Percentiles rank a stretch among this genome's conserved stretches.
Evolutionary conservation across 768 basidiomycete genomes (phyloP).

Genomic region (Mycena floridula): DNA sequence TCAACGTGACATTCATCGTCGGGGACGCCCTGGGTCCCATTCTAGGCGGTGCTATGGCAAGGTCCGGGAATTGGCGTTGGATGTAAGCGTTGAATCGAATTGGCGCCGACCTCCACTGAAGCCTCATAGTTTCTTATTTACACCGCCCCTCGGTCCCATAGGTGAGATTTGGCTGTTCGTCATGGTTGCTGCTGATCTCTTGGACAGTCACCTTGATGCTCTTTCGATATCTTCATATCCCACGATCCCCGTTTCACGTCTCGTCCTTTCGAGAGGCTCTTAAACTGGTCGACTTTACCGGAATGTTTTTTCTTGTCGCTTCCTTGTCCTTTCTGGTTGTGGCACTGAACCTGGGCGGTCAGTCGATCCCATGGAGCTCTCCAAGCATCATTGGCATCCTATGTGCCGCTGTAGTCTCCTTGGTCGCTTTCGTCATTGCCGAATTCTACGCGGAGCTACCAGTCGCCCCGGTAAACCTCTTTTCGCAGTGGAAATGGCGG

Average conservation of each 20-base stretch:
- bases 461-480: conserved; percentile 15
- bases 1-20: conserved; percentile 19
- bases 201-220: conserved; percentile 16
- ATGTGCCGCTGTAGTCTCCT: conserved; percentile 14
- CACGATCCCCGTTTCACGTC: conserved; percentile 8
- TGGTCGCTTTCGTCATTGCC: conserved; percentile 14
- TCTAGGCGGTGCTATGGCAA: conserved; percentile 17
- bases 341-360: conserved; percentile 20
- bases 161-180: conserved; percentile 10
- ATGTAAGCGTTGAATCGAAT: conserved; percentile 10
- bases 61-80: conserved; percentile 23
- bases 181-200: neutral
- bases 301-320: conserved; percentile 17
- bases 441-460: conserved; percentile 16
- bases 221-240: conserved; percentile 12
- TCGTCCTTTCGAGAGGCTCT: conserved; percentile 7
- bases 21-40: conserved; percentile 20
- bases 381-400: conserved; percentile 18
- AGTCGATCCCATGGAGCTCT: conserved; percentile 17
- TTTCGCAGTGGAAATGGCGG: conserved; percentile 20
- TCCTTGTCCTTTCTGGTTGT: conserved; percentile 18
- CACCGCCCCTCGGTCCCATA: conserved; percentile 18
- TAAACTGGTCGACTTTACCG: conserved; percentile 13
- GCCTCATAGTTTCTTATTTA: conserved; percentile 16
- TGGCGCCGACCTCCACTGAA: neutral